Base-by-base conservation (phyloP, 2,329 filamentous ascomycete species). In the Grosmannia serpens region DNA sequence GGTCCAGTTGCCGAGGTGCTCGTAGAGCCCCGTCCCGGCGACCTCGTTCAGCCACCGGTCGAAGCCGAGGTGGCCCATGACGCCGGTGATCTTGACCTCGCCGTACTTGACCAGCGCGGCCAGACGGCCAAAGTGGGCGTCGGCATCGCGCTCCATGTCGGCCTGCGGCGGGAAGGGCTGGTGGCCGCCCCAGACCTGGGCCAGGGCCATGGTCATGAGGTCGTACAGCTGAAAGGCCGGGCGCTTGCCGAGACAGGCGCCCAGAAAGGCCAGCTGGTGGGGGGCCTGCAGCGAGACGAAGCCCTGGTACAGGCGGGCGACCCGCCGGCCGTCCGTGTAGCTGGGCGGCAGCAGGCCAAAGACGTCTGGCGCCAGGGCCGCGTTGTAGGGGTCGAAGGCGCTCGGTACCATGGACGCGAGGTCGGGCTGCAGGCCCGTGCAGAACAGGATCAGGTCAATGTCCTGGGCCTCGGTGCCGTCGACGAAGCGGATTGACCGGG, bases 361-460 rank as follows among this genome's bases (percentile, higher is more conserved):
- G 44, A 67, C 61, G 52, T 67, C 62, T 35, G 64, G 66, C 58
- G 67, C 46, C 64, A n/a, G 10, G 65, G 68, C 11, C 71, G 54
- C 29, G 49, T 51, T 53, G 4, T 69, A 53, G 52, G 49, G 49
- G 53, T 38, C 38, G 44, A 29, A 2, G 58, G 54, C 38, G 47
- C 49, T 49, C 22, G 56, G 53, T 15, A 61, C 53, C n/a, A 58
- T n/a, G 4, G 38, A 29, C 29, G 52, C 58, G n/a, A 59, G 33
- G 31, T 59, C 49, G 51, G 50, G 29, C 57, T 47, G 9, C 64
- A 89, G 89, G 0, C 86, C 86, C 0, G 86, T 89, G n/a, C 79
- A 82, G 9, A 89, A 66, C 22, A 89, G 75, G 0, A 89, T 75
- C 24, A 74, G 71, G 64, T 89, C 77, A 38, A 89, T 80, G 10